Base-by-base conservation (phyloP, 441 rosid genomes). In the Populus hybrid region DNA sequence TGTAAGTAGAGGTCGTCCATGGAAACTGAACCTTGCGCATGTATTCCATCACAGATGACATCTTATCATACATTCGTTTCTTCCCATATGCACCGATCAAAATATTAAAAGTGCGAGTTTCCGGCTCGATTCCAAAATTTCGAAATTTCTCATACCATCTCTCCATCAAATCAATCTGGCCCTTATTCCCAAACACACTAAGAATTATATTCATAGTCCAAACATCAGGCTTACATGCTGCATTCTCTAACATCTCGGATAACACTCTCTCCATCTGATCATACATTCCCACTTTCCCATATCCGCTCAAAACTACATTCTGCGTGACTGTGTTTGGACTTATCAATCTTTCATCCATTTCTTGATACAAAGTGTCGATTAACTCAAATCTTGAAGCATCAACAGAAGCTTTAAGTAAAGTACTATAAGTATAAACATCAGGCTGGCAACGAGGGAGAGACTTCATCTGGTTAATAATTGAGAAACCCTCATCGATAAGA, bases 11-110 rank as follows among this genome's bases (percentile, higher is more conserved):
- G 32, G 97, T 91, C 10, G 97, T 95, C 99, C 99, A 95, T 0
- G 97, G 95, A 74, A 90, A 93, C 78, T 92, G 92, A 68, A 93
- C 94, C 87, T 92, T 95, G 0, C 94, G 84, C 98, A 95, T 91
- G 88, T 89, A 91, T 82, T 93, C 97, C 98, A 95, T 95, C 72
- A 95, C 99, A 1, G 93, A 89, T 0, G 98, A 93, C 98, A 95
- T 93, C 86, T 95, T 91, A 78, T 92, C 97, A 67, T 95, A 92
- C 97, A 90, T 90, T 46, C 89, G 81, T 77, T 90, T 94, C 92
- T 91, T 93, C 72, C 97, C 98, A 54, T 93, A 95, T 20, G 98
- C 86, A 83, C 98, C 94, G 2, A 95, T 95, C 85, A 95, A 81
- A 71, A 92, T 91, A 79, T 95, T 95, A 81, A 92, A 93, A 61